These are phyloP conservation scores for Skeletonema costatum DNA, from an alignment of 108 stramenopile genomes.

Conservation along the genomic window DNA sequence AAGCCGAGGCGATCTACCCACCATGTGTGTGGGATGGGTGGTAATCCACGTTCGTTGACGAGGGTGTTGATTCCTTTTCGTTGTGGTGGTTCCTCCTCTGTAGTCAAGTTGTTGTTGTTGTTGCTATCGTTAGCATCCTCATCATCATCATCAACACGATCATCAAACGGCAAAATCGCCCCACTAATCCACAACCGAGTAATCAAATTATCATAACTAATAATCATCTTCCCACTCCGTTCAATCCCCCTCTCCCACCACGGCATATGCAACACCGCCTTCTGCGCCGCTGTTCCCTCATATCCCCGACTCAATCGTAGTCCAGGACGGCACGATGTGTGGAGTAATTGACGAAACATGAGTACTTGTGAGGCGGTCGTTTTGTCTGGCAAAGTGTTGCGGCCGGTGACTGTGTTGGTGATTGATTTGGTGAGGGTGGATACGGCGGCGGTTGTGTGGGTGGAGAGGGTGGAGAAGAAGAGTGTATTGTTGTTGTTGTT, in stretches of 20 bases:
- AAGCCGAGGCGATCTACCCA: conserved; percentile 86
- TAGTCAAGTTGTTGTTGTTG: too few relatives aligned
- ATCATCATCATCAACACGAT: neutral
- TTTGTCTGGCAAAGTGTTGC: conserved; percentile 81
- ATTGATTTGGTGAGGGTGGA: conserved; percentile 21
- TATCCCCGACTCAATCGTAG: conserved; percentile 69
- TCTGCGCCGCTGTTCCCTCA: conserved; percentile 78
- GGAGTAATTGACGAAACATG: conserved; percentile 88
- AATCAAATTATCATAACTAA: conserved; percentile 84
- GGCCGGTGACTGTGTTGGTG: conserved; percentile 41
- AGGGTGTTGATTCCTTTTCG: conserved; percentile 52
- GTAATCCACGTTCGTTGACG: conserved; percentile 66
- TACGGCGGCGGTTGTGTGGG: conserved; percentile 6
- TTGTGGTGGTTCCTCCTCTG: neutral
- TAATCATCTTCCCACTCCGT: conserved; percentile 75
- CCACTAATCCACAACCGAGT: conserved; percentile 80
- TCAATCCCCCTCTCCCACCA: conserved; percentile 88
- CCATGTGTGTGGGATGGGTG: conserved; percentile 78
- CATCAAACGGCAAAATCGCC: conserved; percentile 65
- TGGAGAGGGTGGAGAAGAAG: conserved; percentile 4
- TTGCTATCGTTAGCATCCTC: neutral
- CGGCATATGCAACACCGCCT: conserved; percentile 85
- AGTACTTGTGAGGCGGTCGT: conserved; percentile 86
- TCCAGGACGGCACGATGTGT: conserved; percentile 84
- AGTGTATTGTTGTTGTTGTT: too few relatives aligned